Evolutionary conservation across 2,329 filamentous ascomycete genomes (phyloP), one percentile per base, ranked within the genome.

Genomic region (Fusarium tricinctum): DNA sequence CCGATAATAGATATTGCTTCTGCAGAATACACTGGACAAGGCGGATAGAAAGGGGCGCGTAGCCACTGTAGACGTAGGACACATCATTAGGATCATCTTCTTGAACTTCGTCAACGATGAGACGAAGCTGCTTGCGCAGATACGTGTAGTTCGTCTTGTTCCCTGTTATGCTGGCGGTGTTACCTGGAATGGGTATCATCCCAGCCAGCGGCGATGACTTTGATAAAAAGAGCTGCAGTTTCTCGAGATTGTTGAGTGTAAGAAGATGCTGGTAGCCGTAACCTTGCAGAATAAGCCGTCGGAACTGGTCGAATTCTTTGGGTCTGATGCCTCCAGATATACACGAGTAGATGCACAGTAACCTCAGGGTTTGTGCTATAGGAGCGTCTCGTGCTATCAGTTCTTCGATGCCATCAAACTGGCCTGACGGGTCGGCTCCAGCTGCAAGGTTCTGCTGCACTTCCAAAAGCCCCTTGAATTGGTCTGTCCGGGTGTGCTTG

Each of bases 41-140:
- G 17, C 96, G 90, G 54, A 98, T 88, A 44, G 93, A 97, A 14
- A 99, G 86, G 0, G 96, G 97, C 6, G 97, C 96, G 76, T 98
- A 99, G 52, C 96, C 97, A 68, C 93, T 97, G 80, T 98, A 99
- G 13, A 97, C 94, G 75, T 99, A 99, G n/a, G 94, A 92, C 64
- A 98, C 91, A 73, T 99, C 96, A 74, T 96, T 92, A 4, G 96
- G 96, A 46, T 97, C 92, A 61, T 96, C 90, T 79, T 99, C 96
- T 76, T 97, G 94, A 39, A 99, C 95, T 77, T 98, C 96, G 77
- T 99, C 96, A 57, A 97, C 91, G 76, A 97, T 97, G 17, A 99
- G 86, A 30, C 91, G 89, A 15, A 99, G 87, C 63, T 91, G 90
- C 78, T 96, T 97, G 55, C 97, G 91, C 7, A 98, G 83, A 70